Base-by-base conservation (phyloP, 2,329 filamentous ascomycete genomes). In the Botrytis pseudocinerea region DNA sequence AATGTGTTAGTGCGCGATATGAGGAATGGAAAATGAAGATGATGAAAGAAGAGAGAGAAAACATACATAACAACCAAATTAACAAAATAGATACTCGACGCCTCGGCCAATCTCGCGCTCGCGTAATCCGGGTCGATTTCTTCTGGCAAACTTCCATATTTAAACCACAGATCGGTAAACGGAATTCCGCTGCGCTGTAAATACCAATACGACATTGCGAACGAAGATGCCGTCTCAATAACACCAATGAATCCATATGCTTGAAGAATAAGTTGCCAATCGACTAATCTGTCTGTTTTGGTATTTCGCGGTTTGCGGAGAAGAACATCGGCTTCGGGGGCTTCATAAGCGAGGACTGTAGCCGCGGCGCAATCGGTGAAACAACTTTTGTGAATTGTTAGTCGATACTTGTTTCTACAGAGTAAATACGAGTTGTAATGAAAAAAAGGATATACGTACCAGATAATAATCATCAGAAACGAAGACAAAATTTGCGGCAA, bases 341-440 rank as follows among this genome's bases (percentile, higher is more conserved):
- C 87, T 79, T 95, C 92, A 79, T 93, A 94, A 0, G 92, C 92
- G 16, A 95, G 85, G 4, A 90, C 88, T 0, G 91, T 92, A 0
- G 92, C 90, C 3, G 90, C 90, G 10, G 88, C 87, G 76, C 90
- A 93, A 80, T 95, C 92, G 16, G 92, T 94, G 80, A 94, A 92
- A 80, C 91, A 93, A 78, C 62, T 64, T 28, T 46, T 16, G 32
- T n/a, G 40, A 28, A 22, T 28, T 12, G 62, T 48, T 65, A 48
- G 42, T 25, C 5, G 5, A 28, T 32, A 4, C n/a, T 28, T 1
- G 2, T 57, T 16, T 28, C 6, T 18, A 57, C 6, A 18, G 14
- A 57, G 51, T 57, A 32, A 18, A 18, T 1, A 9, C 7, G 7
- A 14, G 51, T 7, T 57, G n/a, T 4, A 32, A 28, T 28, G n/a